Evolutionary conservation across 176 grass and related monocot genomes (phyloP).

Genomic region (Cenchrus purpureus): DNA sequence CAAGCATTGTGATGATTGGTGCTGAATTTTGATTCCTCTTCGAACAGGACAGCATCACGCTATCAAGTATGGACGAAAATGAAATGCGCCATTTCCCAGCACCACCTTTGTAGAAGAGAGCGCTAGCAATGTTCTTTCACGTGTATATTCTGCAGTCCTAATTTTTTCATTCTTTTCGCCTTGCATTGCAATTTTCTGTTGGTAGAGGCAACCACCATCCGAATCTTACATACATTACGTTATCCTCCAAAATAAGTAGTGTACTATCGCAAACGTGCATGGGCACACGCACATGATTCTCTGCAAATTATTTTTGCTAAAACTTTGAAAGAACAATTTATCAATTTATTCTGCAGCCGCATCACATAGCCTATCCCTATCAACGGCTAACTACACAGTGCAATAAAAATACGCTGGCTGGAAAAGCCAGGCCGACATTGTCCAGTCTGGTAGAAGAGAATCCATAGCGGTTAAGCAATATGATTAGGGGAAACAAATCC

Average conservation of each 20-base stretch:
- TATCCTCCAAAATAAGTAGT: background rate
- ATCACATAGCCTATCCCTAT: background rate
- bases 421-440: background rate
- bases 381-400: background rate
- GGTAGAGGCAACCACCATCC: conserved; percentile 1
- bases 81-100: background rate
- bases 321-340: background rate
- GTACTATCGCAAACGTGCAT: conserved; percentile 8
- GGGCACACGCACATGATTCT: background rate
- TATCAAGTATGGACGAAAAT: background rate
- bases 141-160: background rate
- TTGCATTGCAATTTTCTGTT: conserved; percentile 16
- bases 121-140: background rate
- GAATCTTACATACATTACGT: background rate
- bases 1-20: background rate
- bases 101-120: background rate
- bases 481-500: no score
- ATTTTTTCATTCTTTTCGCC: background rate
- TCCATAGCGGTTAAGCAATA: no score
- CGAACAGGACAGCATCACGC: background rate
- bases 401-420: background rate
- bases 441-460: background rate
- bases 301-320: background rate
- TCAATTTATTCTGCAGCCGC: background rate
- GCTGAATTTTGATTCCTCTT: background rate